phyloP scores from a whole-genome alignment of 2,329 filamentous ascomycete genomes.

The Didymella glomerata region DNA sequence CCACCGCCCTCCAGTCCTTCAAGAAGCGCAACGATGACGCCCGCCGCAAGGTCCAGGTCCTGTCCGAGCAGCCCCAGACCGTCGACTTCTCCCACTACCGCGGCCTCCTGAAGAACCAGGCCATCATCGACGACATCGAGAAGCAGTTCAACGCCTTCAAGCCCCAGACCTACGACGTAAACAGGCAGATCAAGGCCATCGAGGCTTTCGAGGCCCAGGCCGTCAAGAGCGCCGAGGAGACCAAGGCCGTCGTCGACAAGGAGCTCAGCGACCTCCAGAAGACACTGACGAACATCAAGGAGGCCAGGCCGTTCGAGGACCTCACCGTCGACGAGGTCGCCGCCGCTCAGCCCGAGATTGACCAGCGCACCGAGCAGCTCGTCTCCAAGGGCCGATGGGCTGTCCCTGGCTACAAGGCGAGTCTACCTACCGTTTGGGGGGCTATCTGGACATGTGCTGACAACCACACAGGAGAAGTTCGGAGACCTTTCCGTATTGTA shows the following conservation, averaged over 20 bases:
- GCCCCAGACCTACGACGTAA: slow-evolving; percentile 90
- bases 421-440: slow-evolving; percentile 43
- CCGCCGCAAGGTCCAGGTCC: slow-evolving; percentile 87
- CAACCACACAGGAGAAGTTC: slow-evolving; percentile 84
- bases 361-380: slow-evolving; percentile 93
- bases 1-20: slow-evolving; percentile 89
- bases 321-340: slow-evolving; percentile 98
- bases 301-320: slow-evolving; percentile 92
- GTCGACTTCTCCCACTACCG: slow-evolving; percentile 97
- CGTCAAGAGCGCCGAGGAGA: slow-evolving; percentile 94
- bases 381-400: slow-evolving; percentile 98
- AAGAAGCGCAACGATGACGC: slow-evolving; percentile 99
- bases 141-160: slow-evolving; percentile 92
- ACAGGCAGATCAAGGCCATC: slow-evolving; percentile 95
- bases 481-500: slow-evolving; percentile 96
- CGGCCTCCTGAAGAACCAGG: slow-evolving; percentile 91
- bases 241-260: slow-evolving; percentile 93
- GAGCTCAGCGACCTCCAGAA: slow-evolving; percentile 94
- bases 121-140: slow-evolving; percentile 96
- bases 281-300: slow-evolving; percentile 97
- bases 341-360: slow-evolving; percentile 92
- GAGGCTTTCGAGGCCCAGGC: slow-evolving; percentile 98
- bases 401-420: slow-evolving; percentile 98
- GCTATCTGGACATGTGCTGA: slow-evolving; percentile 55
- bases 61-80: slow-evolving; percentile 82